These are phyloP conservation scores for Phaffia australis DNA, from an alignment of 768 basidiomycete species.

Conservation along the genomic window DNA sequence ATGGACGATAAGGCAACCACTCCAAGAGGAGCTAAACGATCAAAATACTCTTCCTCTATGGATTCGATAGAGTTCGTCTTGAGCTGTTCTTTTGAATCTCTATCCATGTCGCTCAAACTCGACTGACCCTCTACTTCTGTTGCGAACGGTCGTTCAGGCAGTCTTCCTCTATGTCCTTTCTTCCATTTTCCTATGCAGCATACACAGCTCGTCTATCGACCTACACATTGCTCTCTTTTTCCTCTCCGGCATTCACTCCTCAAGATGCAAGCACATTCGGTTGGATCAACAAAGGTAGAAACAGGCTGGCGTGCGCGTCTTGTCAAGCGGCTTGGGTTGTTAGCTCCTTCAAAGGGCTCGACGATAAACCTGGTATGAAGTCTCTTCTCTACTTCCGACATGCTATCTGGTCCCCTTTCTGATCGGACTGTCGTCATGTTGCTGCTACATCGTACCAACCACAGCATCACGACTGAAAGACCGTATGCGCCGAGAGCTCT, in stretches of 20 bases:
- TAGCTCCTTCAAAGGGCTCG: constrained; percentile 6
- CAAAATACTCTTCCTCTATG: constrained; percentile 1
- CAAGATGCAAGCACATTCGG: constrained; percentile 3
- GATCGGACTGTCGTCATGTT: neutral
- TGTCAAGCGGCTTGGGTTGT: constrained; percentile 18
- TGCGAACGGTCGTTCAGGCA: neutral
- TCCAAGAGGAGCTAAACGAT: constrained; percentile 3
- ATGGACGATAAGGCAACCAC: neutral
- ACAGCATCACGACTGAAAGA: constrained; percentile 12
- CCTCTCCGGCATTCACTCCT: constrained; percentile 1
- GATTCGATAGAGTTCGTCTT: neutral
- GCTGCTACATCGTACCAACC: neutral
- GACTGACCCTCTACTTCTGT: neutral
- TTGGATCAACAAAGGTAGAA: constrained; percentile 13
- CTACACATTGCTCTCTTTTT: constrained; percentile 5
- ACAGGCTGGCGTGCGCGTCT: constrained; percentile 8
- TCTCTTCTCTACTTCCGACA: neutral
- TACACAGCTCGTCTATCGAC: constrained; percentile 8
- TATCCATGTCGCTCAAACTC: neutral
- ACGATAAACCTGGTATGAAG: neutral
- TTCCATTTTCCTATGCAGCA: constrained; percentile 4
- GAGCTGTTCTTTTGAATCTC: neutral
- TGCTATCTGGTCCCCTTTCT: neutral
- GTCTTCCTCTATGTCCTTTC: neutral
- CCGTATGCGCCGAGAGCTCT: constrained; percentile 1